These are phyloP conservation scores for Globisporangium takayamanum DNA, from an alignment of 352 stramenopile species.

Conservation along the genomic window DNA sequence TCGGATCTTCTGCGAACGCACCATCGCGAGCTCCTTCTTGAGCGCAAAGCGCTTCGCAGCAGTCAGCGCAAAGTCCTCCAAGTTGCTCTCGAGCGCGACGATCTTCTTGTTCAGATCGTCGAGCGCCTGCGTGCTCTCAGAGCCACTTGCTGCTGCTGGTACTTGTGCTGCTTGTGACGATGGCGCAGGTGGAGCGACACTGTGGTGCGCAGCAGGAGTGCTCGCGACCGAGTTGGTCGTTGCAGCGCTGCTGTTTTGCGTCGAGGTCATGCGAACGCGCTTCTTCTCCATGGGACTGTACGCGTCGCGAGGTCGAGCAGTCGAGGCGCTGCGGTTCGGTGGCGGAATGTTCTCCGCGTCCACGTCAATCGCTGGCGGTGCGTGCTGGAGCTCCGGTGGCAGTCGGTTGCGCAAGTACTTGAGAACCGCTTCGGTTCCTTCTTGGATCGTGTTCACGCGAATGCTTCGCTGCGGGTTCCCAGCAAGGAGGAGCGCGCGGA, in stretches of 20 bases:
- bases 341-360: constrained; percentile 13
- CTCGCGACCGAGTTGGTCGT: background rate
- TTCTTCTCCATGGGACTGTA: constrained; percentile 22
- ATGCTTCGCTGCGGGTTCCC: constrained; percentile 79
- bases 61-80: constrained; percentile 67
- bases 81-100: constrained; percentile 34
- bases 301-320: background rate
- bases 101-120: constrained; percentile 39
- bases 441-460: constrained; percentile 53
- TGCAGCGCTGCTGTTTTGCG: constrained; percentile 7
- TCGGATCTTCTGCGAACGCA: constrained; percentile 58
- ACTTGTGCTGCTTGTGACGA: background rate
- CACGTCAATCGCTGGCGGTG: constrained; percentile 1
- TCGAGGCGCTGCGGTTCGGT: constrained; percentile 5
- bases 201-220: background rate
- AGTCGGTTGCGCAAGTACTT: constrained; percentile 65
- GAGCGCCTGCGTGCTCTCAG: constrained; percentile 8
- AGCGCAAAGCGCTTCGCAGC: constrained; percentile 61
- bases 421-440: constrained; percentile 64
- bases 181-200: too few species aligned
- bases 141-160: background rate
- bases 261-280: constrained; percentile 20
- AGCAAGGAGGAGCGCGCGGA: constrained; percentile 51
- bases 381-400: constrained; percentile 19
- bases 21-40: constrained; percentile 79